These are phyloP conservation scores for Cryphonectria carpinicola DNA, from an alignment of 2,329 filamentous ascomycete species.

Conservation along the genomic window DNA sequence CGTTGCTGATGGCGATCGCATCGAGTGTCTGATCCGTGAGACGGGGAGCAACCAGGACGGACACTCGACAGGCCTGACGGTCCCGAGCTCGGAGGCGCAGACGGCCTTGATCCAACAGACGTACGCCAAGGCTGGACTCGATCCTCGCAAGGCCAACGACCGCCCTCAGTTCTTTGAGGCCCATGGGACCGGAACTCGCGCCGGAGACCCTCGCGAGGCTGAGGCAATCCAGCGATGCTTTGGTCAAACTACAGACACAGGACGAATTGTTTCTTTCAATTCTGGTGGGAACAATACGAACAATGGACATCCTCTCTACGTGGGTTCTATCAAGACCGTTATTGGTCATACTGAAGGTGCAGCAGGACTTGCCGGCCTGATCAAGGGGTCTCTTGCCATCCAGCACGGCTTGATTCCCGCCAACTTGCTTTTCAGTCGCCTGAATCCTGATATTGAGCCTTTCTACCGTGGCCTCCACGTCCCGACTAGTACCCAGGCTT, in stretches of 20 bases:
- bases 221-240: background rate
- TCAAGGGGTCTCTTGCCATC: constrained; percentile 42
- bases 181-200: constrained; percentile 46
- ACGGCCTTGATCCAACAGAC: constrained; percentile 34
- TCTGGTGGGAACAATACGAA: background rate
- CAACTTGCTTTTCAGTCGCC: constrained; percentile 40
- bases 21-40: constrained; percentile 49
- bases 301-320: constrained; percentile 30
- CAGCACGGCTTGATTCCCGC: constrained; percentile 42
- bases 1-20: constrained; percentile 49
- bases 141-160: constrained; percentile 37
- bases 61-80: constrained; percentile 54
- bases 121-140: constrained; percentile 41
- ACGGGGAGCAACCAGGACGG: constrained; percentile 56
- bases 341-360: constrained; percentile 48
- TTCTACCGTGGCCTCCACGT: constrained; percentile 34
- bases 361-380: constrained; percentile 45
- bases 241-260: background rate
- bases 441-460: constrained; percentile 41
- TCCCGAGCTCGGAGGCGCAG: constrained; percentile 54
- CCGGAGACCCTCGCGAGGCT: constrained; percentile 48
- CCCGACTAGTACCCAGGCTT: constrained; percentile 32
- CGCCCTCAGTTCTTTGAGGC: constrained; percentile 52
- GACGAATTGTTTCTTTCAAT: background rate
- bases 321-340: constrained; percentile 40